phyloP scores from a whole-genome alignment of 163 green algal genomes.

The Prototheca cutis region DNA sequence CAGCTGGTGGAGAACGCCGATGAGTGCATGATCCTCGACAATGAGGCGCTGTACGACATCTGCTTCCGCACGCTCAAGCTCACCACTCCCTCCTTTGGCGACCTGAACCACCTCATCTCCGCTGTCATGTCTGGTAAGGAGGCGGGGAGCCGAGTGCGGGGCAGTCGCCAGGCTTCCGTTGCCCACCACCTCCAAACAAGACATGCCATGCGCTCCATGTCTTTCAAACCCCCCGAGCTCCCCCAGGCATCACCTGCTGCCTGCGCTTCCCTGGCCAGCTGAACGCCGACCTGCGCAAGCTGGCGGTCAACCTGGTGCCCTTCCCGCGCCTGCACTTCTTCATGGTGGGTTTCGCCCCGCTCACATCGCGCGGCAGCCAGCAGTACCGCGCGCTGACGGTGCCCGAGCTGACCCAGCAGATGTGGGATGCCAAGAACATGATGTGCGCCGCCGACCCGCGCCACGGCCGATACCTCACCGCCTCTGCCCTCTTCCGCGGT shows the following conservation, averaged over 20 bases:
- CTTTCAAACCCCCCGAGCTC: background rate
- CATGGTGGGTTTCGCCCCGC: constrained; percentile 82
- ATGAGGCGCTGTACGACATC: constrained; percentile 99
- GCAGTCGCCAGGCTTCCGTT: too few species aligned
- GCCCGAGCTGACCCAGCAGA: constrained; percentile 97
- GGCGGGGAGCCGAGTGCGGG: too few species aligned
- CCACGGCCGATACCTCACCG: constrained; percentile 94
- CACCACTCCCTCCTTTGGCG: constrained; percentile 94
- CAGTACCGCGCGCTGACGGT: constrained; percentile 82
- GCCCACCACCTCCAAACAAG: too few species aligned
- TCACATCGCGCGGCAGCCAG: constrained; percentile 90
- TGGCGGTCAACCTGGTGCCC: constrained; percentile 94
- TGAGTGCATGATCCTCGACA: constrained; percentile 94
- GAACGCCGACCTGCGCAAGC: constrained; percentile 92
- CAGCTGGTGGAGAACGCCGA: constrained; percentile 95
- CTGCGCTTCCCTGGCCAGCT: constrained; percentile 94
- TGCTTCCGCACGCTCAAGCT: constrained; percentile 99
- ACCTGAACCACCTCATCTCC: constrained; percentile 98
- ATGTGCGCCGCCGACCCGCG: constrained; percentile 91
- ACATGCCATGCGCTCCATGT: background rate
- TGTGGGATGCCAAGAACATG: constrained; percentile 99
- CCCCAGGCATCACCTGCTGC: constrained; percentile 93
- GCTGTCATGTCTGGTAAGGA: constrained; percentile 97
- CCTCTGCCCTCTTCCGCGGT: constrained; percentile 91
- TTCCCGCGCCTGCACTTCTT: constrained; percentile 95